Conservation (phyloP, 345 rosid species). For the Salix viminalis region DNA sequence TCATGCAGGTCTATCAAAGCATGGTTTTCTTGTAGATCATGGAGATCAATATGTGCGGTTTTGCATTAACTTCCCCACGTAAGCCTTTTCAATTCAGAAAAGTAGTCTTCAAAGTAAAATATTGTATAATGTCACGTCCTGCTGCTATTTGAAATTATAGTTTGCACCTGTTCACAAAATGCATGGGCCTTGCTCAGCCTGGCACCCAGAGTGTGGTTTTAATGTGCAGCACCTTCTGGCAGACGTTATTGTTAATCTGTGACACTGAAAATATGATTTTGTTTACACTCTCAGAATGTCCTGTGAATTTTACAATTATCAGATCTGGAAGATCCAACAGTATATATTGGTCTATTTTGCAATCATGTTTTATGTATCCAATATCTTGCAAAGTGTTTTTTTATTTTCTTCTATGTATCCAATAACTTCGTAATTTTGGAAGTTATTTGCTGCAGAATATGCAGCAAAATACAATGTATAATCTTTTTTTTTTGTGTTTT, state of each 20-base stretch:
- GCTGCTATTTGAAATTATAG: too few relatives aligned
- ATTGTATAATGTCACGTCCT: too few relatives aligned
- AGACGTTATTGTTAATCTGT: too few relatives aligned
- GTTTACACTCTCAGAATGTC: too few relatives aligned
- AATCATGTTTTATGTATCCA: not conserved
- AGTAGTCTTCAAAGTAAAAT: too few relatives aligned
- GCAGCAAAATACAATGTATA: not conserved
- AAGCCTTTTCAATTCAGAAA: slow-evolving; percentile 23
- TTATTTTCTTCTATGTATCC: not conserved
- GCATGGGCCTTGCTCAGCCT: too few relatives aligned
- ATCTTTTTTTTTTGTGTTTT: slow-evolving; percentile 6
- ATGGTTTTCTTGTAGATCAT: slow-evolving; percentile 58
- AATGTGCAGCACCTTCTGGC: too few relatives aligned
- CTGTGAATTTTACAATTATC: not conserved
- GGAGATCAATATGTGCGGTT: slow-evolving; percentile 95
- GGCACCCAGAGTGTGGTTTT: too few relatives aligned
- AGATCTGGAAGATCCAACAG: not conserved
- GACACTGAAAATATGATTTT: too few relatives aligned
- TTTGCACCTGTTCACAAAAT: too few relatives aligned
- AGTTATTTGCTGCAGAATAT: not conserved
- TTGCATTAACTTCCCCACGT: slow-evolving; percentile 73
- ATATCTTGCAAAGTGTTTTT: too few relatives aligned
- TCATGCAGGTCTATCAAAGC: slow-evolving; percentile 67
- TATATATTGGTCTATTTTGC: not conserved
- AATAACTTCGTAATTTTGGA: not conserved